phyloP scores from a whole-genome alignment of 768 basidiomycete species.

The Phaeotremella skinneri region DNA sequence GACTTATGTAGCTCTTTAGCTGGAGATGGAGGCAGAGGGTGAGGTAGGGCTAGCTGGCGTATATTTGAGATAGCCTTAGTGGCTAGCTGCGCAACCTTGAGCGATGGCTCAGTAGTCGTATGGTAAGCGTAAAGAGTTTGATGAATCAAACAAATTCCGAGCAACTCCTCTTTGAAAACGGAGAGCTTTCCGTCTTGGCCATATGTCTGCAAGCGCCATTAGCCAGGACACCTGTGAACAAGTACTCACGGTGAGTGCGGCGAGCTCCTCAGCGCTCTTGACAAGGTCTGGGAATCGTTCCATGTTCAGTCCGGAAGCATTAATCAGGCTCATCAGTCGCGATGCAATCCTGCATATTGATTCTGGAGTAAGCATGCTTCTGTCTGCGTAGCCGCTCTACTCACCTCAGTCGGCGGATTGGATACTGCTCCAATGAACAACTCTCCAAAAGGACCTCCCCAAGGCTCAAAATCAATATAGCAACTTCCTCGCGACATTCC shows the following conservation, averaged over 20 bases:
- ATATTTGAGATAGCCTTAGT: constrained; percentile 60
- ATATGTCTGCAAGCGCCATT: constrained; percentile 35
- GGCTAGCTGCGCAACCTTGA: constrained; percentile 58
- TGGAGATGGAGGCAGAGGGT: constrained; percentile 24
- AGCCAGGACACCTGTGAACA: too few species aligned
- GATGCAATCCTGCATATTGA: constrained; percentile 56
- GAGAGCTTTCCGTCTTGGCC: constrained; percentile 47
- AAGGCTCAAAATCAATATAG: constrained; percentile 15
- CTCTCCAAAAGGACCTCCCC: constrained; percentile 16
- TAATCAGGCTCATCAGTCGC: constrained; percentile 59
- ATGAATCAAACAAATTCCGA: constrained; percentile 64
- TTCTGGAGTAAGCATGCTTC: constrained; percentile 65
- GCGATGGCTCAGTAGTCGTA: constrained; percentile 52
- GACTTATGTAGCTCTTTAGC: not conserved
- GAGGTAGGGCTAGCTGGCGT: constrained; percentile 21
- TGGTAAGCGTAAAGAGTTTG: constrained; percentile 69
- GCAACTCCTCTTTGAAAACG: constrained; percentile 50
- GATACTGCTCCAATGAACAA: constrained; percentile 20
- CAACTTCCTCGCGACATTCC: constrained; percentile 22
- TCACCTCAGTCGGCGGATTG: constrained; percentile 29
- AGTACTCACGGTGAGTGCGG: not conserved
- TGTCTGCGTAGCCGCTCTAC: constrained; percentile 51
- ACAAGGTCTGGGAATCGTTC: constrained; percentile 45
- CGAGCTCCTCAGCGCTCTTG: constrained; percentile 2
- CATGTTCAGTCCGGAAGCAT: constrained; percentile 45